Evolutionary conservation across 805 yeast species (phyloP), one percentile per base, ranked within the genome.

Genomic region (Groenewaldozyma salmanticensis): DNA sequence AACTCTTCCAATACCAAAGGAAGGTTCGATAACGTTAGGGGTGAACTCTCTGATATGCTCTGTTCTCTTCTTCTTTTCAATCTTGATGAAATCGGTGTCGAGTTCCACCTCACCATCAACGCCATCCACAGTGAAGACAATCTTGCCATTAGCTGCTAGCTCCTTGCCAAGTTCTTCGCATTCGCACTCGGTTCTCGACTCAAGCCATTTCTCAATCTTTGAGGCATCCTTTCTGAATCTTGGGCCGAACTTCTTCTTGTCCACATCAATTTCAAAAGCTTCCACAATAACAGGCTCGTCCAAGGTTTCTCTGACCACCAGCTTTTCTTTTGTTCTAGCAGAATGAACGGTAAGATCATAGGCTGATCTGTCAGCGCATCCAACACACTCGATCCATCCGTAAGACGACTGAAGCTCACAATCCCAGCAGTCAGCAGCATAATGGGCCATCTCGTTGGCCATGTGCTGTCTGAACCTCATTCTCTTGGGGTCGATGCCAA

Each of bases 311-410:
- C 97, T 83, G 35, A 92, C 99, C 45, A 87, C 88, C 54, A 92
- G 71, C 67, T 87, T 90, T 69, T 86, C 96, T 66, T 86, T 86
- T 44, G 98, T 92, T 66, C 84, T 83, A 43, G 90, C 92, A 35
- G 96, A 67, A 62, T 92, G 99, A 47, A 94, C 98, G 37, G 90
- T 75, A 64, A 92, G 76, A 68, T 92, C 99, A 61, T 86, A 92
- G 33, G 99, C 99, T 35, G 95, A 84, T 71, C 99, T 79, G 68
- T 92, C 99, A 51, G 99, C 99, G 71, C 97, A 92, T 53, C 99
- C 99, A 61, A 92, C 96, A 79, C 98, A 94, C 71, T 92, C 99
- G 55, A 92, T 84, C 99, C 99, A 92, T 55, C 99, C 99, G 57
- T 86, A 92, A 27, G 96, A 85, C 33, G 96, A 80, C 54, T 83